Base-by-base conservation (phyloP, 352 stramenopile species). In the Pythium coloratum region DNA sequence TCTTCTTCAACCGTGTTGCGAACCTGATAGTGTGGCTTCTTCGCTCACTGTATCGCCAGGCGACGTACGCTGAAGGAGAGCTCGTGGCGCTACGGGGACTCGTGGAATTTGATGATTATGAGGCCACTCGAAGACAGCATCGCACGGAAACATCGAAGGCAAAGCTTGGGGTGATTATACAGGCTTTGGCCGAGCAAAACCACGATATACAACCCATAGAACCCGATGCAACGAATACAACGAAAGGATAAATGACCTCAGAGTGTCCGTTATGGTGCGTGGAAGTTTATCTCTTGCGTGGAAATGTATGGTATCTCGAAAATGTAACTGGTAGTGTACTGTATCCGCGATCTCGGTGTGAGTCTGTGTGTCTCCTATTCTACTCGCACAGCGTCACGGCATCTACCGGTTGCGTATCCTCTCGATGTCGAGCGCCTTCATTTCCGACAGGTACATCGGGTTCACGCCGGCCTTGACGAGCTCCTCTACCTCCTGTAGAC, bases 361-460 rank as follows among this genome's bases (percentile, higher is more conserved):
- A 30, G 28, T 30, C 38, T 44, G 4, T 14, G 38, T 2, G 38
- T 18, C 16, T 14, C 38, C 38, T 44, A 14, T 44, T 14, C 38
- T 44, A 18, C 38, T 18, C 13, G 12, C 38, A 18, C 28, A 0
- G 12, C 5, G 38, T 18, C 38, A 44, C 38, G 38, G 13, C 10
- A 18, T 53, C 46, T 53, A 75, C 33, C 69, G 69, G 42, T 75
- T 75, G 63, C 69, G 69, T 70, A 75, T 75, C 50, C 62, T 96
- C 36, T 85, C 80, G 60, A 98, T 97, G 77, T 98, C 92, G 49
- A 97, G 72, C 8, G 80, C 88, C 55, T 92, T 92, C 83, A 98
- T 97, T 78, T 98, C 94, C 9, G 82, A 86, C 36, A 97, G 79
- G 69, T 98, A 98, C 20, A 90, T 74, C 32, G 92, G 87, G 63